Evolutionary conservation across 2,329 filamentous ascomycete genomes (phyloP), one percentile per base, ranked within the genome.

Genomic region (Colletotrichum kahawae): DNA sequence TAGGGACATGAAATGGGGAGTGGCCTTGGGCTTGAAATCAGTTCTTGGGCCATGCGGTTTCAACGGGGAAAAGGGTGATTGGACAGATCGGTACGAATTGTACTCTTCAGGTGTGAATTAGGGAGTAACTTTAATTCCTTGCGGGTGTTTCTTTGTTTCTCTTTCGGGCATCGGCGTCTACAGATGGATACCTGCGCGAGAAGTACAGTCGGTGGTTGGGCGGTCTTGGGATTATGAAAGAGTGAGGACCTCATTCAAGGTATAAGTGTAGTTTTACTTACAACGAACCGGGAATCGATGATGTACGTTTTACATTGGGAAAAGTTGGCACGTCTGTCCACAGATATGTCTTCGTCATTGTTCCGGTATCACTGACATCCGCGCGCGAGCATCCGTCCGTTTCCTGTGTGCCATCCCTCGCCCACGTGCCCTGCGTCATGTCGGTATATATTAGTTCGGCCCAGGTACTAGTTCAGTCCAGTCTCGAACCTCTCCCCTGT

Each of bases 1-100:
- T 76, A 75, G 81, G 79, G 16, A 24, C 14, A 34, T 16, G 81
- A 74, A 74, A 78, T 67, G 16, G 24, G 54, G 27, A n/a, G 67
- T 66, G 16, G 27, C 31, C 60, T 43, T 64, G 67, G 70, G 70
- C 31, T 59, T 59, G 67, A n/a, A 64, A 59, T 38, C 48, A 51
- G 64, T 34, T 60, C 56, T 14, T 51, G 54, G 12, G 33, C 62
- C 18, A 18, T 43, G 9, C 34, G 21, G 14, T 56, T 43, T 31
- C 24, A 57, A 29, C 13, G 29, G 51, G 57, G 27, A 60, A 54
- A 18, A 18, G 31, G 51, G 31, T 24, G 34, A 14, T 75, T 38
- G 71, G 56, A 64, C 63, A 64, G 66, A 24, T 59, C 56, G 56
- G 57, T 27, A 67, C 27, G 36, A 48, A 21, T 21, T 73, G 73